phyloP scores from a whole-genome alignment of 2,329 filamentous ascomycete genomes.

The Clarireedia sp. region DNA sequence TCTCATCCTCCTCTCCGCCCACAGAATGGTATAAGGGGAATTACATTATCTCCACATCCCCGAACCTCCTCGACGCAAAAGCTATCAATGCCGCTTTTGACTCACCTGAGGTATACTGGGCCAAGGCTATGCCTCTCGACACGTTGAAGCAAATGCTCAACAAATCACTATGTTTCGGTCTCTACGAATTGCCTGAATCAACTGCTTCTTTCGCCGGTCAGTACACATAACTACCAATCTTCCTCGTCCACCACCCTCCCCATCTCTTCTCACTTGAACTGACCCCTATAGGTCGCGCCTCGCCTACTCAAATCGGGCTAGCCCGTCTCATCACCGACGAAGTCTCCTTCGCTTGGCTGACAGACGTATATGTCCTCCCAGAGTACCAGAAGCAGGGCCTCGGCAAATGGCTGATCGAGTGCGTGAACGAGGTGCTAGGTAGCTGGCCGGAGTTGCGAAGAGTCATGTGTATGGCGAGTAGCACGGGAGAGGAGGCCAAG shows the following conservation, averaged over 20 bases:
- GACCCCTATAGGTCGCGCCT: conserved; percentile 12
- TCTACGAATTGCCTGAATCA: conserved; percentile 39
- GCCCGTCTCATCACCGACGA: conserved; percentile 62
- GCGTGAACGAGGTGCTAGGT: conserved; percentile 47
- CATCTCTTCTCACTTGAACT: too few species aligned
- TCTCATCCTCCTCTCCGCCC: neutral
- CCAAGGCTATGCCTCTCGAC: conserved; percentile 40
- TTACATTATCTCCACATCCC: conserved; percentile 56
- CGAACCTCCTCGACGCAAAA: conserved; percentile 43
- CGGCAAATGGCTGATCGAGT: conserved; percentile 56
- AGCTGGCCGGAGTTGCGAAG: conserved; percentile 53
- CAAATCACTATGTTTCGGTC: conserved; percentile 51
- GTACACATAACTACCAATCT: neutral
- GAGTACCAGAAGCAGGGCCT: conserved; percentile 54
- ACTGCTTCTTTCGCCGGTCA: conserved; percentile 30
- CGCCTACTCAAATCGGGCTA: conserved; percentile 44
- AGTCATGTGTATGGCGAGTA: conserved; percentile 40
- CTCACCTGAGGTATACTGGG: conserved; percentile 55
- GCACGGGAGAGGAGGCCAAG: neutral
- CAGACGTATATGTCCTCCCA: conserved; percentile 58
- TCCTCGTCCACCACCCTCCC: too few species aligned
- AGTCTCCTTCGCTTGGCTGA: conserved; percentile 60
- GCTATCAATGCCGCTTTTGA: conserved; percentile 48
- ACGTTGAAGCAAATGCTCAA: conserved; percentile 44
- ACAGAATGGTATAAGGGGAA: conserved; percentile 42